Evolutionary conservation across 2,329 filamentous ascomycete species (phyloP), one percentile per base, ranked within the genome.

Genomic region (Aspergillus alliaceus): DNA sequence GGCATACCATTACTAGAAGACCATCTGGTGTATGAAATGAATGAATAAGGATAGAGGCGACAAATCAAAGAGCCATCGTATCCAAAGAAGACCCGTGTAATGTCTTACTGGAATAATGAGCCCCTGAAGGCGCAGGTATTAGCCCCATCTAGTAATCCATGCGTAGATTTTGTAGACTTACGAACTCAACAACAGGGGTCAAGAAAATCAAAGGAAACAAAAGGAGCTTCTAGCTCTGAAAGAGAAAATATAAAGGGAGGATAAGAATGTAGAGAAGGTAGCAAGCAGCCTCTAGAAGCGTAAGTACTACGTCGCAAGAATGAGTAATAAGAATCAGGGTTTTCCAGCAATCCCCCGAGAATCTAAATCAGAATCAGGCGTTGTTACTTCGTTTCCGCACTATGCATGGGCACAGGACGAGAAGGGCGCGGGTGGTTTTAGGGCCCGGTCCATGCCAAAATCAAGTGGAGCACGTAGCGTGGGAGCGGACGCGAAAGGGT

Each of bases 221-320:
- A 44, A 48, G 6, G 32, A 59, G 69, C 68, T 53, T 69, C 69
- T 62, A 69, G 70, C 71, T 60, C 69, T 65, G 60, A 52, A 29
- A 22, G 40, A 59, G 51, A 46, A 59, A 64, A 59, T 22, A 48
- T 8, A 32, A 31, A 29, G 20, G 53, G 63, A 57, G 59, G 55
- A 60, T 48, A 59, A 54, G 55, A 48, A 62, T 56, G 51, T 60
- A 59, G 46, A 57, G 56, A 62, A 61, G 59, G 58, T 46, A 64
- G 46, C 55, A 50, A 54, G 57, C 35, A 56, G 40, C 46, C 59
- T 37, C 48, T 37, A 39, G 48, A 53, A 44, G 42, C 40, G 27
- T 29, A 29, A 5, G 27, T 29, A 29, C 27, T 51, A 42, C 49
- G 59, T 53, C 59, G 53, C 58, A 50, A 48, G 52, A 59, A 56